A percentile compares a stretch with the other conserved stretches of the same genome.
Conservation (phyloP, 805 yeast species). For the Spathaspora passalidarum region DNA sequence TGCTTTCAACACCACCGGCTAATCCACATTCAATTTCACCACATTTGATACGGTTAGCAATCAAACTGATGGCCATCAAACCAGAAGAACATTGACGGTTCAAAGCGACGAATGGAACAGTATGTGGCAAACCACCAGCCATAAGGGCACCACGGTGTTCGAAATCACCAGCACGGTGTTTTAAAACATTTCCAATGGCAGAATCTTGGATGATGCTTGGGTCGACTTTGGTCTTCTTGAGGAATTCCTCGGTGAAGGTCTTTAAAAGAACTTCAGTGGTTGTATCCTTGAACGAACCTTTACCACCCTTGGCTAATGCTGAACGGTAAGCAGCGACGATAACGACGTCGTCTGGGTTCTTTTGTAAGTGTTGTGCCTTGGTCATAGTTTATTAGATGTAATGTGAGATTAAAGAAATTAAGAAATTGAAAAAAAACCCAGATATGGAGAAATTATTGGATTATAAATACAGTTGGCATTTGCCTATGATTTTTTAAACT, state of each 20-base stretch:
- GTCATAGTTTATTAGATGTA: conserved; percentile 8
- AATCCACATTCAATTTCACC: conserved; percentile 92
- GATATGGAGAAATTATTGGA: neutral
- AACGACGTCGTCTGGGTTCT: conserved; percentile 85
- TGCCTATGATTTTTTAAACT: neutral
- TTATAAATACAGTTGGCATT: neutral
- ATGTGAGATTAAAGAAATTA: neutral
- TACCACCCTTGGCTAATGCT: conserved; percentile 83
- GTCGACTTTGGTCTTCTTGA: conserved; percentile 52
- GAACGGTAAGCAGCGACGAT: conserved; percentile 89
- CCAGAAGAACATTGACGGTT: conserved; percentile 97
- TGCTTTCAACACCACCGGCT: conserved; percentile 91
- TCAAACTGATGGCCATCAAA: conserved; percentile 80
- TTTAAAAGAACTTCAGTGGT: conserved; percentile 75
- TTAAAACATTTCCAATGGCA: conserved; percentile 86
- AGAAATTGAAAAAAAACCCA: neutral
- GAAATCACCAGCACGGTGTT: conserved; percentile 89
- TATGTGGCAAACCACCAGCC: conserved; percentile 85
- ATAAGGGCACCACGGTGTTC: conserved; percentile 91
- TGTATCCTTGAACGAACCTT: conserved; percentile 81
- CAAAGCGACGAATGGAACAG: conserved; percentile 74
- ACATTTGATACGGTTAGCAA: conserved; percentile 79
- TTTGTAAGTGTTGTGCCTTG: conserved; percentile 43
- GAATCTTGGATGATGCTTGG: conserved; percentile 69
- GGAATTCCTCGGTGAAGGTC: conserved; percentile 59